These are phyloP conservation scores for Venturia carpophila DNA, from an alignment of 2,329 filamentous ascomycete species.

Conservation along the genomic window DNA sequence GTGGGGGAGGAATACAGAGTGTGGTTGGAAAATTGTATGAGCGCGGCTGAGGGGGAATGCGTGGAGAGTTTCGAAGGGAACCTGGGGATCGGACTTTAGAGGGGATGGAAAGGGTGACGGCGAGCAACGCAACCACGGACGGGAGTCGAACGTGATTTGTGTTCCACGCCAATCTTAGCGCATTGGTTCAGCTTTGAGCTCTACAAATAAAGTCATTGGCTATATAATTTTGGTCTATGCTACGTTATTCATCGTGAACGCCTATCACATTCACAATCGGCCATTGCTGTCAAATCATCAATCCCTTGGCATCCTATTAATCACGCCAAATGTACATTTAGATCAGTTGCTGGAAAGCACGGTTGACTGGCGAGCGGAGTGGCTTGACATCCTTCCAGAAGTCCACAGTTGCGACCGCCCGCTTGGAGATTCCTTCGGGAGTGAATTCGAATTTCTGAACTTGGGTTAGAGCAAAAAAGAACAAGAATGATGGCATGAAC, in stretches of 20 bases:
- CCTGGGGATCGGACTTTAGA: not conserved
- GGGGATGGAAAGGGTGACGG: not conserved
- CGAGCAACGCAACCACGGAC: not conserved
- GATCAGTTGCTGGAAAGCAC: slow-evolving; percentile 94
- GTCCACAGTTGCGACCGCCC: slow-evolving; percentile 80
- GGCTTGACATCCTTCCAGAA: slow-evolving; percentile 95
- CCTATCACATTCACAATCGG: not conserved
- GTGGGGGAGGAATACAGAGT: slow-evolving; percentile 35
- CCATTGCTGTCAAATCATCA: not conserved
- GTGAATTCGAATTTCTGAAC: slow-evolving; percentile 97
- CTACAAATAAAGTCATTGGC: not conserved
- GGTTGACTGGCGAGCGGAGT: slow-evolving; percentile 88
- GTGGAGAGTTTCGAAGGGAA: not conserved
- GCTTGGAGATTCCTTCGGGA: slow-evolving; percentile 91
- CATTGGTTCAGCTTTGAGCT: no score
- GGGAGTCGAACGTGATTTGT: no score
- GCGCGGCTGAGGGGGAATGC: not conserved
- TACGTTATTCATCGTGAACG: not conserved
- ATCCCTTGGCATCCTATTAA: not conserved
- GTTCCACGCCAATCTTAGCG: no score
- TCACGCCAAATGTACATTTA: slow-evolving; percentile 42
- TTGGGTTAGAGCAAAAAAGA: slow-evolving; percentile 26
- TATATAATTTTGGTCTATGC: not conserved
- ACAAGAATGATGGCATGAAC: slow-evolving; percentile 20
- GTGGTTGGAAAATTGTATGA: slow-evolving; percentile 31